phyloP scores from a whole-genome alignment of 768 basidiomycete genomes.

The Lyophyllum semitale region DNA sequence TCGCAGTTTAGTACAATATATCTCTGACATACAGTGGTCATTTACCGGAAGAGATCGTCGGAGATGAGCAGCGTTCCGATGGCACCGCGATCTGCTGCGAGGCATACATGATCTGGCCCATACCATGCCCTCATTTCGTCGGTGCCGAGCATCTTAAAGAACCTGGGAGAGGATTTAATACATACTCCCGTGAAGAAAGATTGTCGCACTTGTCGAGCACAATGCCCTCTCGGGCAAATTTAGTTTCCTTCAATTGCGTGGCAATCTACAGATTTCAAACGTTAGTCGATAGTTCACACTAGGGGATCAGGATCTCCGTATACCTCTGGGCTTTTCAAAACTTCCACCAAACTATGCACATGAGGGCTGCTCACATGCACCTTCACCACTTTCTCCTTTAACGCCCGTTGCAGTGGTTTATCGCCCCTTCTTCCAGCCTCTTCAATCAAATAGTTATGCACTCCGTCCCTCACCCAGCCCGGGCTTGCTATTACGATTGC shows the following conservation, averaged over 20 bases:
- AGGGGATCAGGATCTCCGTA: neutral
- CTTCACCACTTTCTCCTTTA: conserved; percentile 83
- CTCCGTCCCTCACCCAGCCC: conserved; percentile 91
- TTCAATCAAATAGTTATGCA: conserved; percentile 79
- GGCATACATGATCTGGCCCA: conserved; percentile 89
- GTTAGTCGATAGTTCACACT: neutral
- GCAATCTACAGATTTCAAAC: conserved; percentile 51
- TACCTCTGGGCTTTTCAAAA: conserved; percentile 93
- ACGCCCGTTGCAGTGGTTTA: conserved; percentile 73
- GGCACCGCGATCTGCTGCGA: conserved; percentile 92
- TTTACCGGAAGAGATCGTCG: conserved; percentile 89
- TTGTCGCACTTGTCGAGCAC: conserved; percentile 77
- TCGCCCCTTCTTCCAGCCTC: conserved; percentile 84
- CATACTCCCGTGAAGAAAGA: neutral
- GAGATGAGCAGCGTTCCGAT: conserved; percentile 94
- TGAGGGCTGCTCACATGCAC: conserved; percentile 93
- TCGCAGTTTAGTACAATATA: neutral
- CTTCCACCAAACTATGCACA: conserved; percentile 94
- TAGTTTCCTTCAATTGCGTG: conserved; percentile 86
- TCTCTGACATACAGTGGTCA: neutral
- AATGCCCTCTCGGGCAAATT: conserved; percentile 92
- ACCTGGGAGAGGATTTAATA: conserved; percentile 49
- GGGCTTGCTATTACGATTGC: conserved; percentile 97
- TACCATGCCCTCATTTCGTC: conserved; percentile 99
- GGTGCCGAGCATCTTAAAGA: conserved; percentile 95